These are phyloP conservation scores for Allomyces macrogynus DNA, from an alignment of 192 early-diverging fungal species.

Conservation along the genomic window DNA sequence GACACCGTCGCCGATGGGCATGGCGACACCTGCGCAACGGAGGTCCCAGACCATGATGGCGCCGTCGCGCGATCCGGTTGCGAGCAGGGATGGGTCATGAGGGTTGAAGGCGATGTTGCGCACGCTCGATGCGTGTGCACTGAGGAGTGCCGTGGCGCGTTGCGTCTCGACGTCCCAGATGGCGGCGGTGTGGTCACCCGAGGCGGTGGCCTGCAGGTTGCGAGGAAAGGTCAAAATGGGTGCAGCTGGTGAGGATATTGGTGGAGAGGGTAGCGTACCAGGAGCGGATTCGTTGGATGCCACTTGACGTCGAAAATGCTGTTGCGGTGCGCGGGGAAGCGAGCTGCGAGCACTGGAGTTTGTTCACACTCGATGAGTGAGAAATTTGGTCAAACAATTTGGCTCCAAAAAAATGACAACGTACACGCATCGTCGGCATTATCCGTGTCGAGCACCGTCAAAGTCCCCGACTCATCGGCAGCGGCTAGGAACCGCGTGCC, in stretches of 20 bases:
- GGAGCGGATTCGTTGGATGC: conserved; percentile 38
- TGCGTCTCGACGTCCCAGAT: conserved; percentile 57
- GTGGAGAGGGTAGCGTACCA: conserved; percentile 21
- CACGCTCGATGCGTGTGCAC: conserved; percentile 46
- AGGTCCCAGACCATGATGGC: conserved; percentile 54
- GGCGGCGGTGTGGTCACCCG: conserved; percentile 50
- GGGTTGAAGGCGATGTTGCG: conserved; percentile 43
- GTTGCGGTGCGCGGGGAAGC: conserved; percentile 48
- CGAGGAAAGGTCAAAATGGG: neutral
- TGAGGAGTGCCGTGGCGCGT: conserved; percentile 26
- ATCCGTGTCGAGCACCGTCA: neutral
- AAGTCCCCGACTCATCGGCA: neutral
- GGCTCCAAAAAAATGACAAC: neutral
- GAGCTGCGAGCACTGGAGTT: neutral
- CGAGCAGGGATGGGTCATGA: conserved; percentile 36
- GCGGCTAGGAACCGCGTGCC: neutral
- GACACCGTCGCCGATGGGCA: neutral
- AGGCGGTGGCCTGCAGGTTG: conserved; percentile 38
- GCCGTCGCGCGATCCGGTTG: conserved; percentile 52
- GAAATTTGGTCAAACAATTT: too few relatives aligned
- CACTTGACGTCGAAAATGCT: conserved; percentile 67
- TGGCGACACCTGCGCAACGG: conserved; percentile 27
- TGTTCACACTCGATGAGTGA: neutral
- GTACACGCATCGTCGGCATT: neutral
- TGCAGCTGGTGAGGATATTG: neutral